Percentiles rank a stretch among this genome's conserved stretches.
These are phyloP conservation scores for Cordyceps cicadae DNA, from an alignment of 2,329 filamentous ascomycete species.

Conservation along the genomic window DNA sequence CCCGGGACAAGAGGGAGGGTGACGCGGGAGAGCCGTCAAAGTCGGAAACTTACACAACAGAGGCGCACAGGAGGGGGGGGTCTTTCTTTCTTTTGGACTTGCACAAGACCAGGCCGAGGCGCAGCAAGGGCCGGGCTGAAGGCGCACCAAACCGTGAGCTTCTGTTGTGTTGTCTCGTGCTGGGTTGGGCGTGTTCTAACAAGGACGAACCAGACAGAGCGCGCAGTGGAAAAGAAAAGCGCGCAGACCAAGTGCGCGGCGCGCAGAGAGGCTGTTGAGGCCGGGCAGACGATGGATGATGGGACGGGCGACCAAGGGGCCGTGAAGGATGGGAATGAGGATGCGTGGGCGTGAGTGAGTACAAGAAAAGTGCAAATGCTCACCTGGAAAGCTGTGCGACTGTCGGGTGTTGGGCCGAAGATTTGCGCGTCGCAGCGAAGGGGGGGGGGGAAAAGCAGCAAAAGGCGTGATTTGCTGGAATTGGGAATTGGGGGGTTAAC, in stretches of 20 bases:
- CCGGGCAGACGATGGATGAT: neutral
- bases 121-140: neutral
- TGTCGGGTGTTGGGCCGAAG: constrained; percentile 4
- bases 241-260: constrained; percentile 9
- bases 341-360: neutral
- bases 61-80: neutral
- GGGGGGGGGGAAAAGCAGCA: no score
- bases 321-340: neutral
- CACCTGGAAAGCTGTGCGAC: constrained; percentile 10
- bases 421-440: constrained; percentile 9
- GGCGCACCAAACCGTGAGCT: neutral
- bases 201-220: neutral
- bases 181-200: neutral
- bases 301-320: neutral
- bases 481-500: neutral
- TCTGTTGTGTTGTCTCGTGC: constrained; percentile 2
- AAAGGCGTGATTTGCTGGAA: constrained; percentile 11
- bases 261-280: neutral
- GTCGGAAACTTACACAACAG: constrained; percentile 6
- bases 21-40: neutral
- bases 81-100: neutral
- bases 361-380: neutral
- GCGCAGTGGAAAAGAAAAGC: constrained; percentile 9
- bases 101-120: neutral
- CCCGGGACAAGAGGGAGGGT: neutral